Base-by-base conservation (phyloP, 257 asterid species). In the Perilla frutescens region DNA sequence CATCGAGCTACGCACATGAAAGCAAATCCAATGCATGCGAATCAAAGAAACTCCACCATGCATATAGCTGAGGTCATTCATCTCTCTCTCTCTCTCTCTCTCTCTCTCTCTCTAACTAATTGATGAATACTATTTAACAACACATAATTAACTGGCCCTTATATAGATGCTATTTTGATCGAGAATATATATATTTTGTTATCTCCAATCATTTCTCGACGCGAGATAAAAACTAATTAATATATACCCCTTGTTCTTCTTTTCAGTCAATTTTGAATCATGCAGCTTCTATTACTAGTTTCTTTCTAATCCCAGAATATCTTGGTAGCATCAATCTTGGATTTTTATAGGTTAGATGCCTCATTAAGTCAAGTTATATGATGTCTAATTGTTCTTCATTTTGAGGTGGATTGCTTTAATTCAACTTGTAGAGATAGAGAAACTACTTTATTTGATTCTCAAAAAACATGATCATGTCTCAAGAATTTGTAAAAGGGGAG, bases 391-490 rank as follows among this genome's bases (percentile, higher is more conserved):
- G 41, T 68, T 74, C 3, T 63, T 64, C 36, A 39, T 76, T 50
- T 36, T 49, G 13, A 26, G 50, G 31, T 32, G 41, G 50, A 69
- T 14, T 62, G 72, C 72, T 53, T 69, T 76, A 43, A 62, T 20
- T 20, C 26, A 20, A 20, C 66, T 62, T 51, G 66, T 43, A 76
- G 76, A 61, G 54, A 61, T 20, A 41, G 5, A 7, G 1, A 1
- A 13, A 68, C 49, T 10, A 53, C 76, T 51, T 51, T 68, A 69
- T 48, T 75, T 51, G 59, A 41, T 69, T 51, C 71, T 61, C 31
- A 3, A 37, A 36, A 53, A 53, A 36, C 62, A 68, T 59, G 47
- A 37, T 61, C 49, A 61, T 67, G 50, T 59, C 63, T 48, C 62
- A 2, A 57, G 73, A 49, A 55, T 57, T 75, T 51, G 20, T 60